Evolutionary conservation across 2,329 filamentous ascomycete species (phyloP), one percentile per base, ranked within the genome.

Genomic region (Fragosphaeria purpurea): DNA sequence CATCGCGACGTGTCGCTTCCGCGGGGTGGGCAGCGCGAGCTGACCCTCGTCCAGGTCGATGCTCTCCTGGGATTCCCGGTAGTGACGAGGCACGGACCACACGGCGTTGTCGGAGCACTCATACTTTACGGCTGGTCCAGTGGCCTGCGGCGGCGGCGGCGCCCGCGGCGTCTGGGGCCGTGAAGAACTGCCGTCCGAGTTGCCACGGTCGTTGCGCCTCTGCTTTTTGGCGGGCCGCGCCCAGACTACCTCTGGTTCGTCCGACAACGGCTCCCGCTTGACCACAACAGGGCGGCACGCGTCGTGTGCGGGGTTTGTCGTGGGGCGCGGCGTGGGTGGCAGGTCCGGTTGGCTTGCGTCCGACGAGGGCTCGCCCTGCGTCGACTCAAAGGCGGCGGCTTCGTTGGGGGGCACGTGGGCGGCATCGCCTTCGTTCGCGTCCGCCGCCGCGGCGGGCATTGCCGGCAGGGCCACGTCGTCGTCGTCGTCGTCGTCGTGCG

Each of bases 11-110:
- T 57, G 60, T 44, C 61, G 60, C 54, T 73, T 70, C 55, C 65
- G 66, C 47, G 68, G 70, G 10, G 70, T 78, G 47, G 68, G 61
- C 58, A 73, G 66, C 44, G 64, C 57, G 13, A 67, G 61, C 41
- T 62, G 63, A 7, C 70, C 73, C 41, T 73, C 69, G 58, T 80
- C 76, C 9, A 85, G 67, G 59, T 85, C 81, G 47, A 84, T 70
- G 49, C 79, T 84, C 47, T 81, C 79, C 41, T 76, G 68, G 1
- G 71, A 67, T 30, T 43, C 51, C 9, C 48, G 48, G 30, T 39
- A 50, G 51, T 13, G 9, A 2, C 32, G 30, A 10, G 46, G 8
- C 22, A 35, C 37, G 8, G 9, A 22, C 40, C 44, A 34, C 11
- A 5, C 44, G 4, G 31, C 45, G n/a, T 12, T 50, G 33, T 39